These are phyloP conservation scores for Neohortaea acidophila DNA, from an alignment of 495 filamentous ascomycete species.

Conservation along the genomic window DNA sequence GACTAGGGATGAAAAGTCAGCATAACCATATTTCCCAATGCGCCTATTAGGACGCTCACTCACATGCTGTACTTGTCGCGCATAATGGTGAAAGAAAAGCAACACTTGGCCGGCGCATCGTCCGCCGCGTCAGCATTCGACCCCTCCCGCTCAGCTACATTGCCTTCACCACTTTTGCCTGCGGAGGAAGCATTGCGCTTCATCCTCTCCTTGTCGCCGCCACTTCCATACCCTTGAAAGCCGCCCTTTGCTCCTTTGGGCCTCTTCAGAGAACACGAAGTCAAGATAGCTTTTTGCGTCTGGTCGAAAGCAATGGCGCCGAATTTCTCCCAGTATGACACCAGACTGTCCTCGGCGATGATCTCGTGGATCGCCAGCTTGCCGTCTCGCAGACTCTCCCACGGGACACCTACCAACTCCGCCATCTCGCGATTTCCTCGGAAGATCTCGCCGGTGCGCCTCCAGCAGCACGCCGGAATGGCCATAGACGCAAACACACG, in stretches of 20 bases:
- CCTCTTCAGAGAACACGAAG: conserved; percentile 80
- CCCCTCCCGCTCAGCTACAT: conserved; percentile 40
- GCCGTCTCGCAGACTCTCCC: conserved; percentile 80
- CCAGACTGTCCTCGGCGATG: conserved; percentile 80
- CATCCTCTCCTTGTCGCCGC: not conserved
- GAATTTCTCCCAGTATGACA: conserved; percentile 98
- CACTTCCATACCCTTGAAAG: conserved; percentile 46
- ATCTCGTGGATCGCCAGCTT: conserved; percentile 93
- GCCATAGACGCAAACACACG: conserved; percentile 98
- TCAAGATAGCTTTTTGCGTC: conserved; percentile 91
- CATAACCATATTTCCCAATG: not conserved
- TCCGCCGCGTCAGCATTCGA: too few species aligned
- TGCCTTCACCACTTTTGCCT: conserved; percentile 1
- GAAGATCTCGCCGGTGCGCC: conserved; percentile 92
- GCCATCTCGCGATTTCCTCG: conserved; percentile 98
- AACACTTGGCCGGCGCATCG: conserved; percentile 69
- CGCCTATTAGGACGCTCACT: conserved; percentile 25
- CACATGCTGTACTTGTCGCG: conserved; percentile 94
- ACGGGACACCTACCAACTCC: conserved; percentile 82
- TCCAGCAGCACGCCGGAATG: conserved; percentile 94
- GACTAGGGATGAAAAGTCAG: conserved; percentile 37
- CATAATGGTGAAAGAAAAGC: conserved; percentile 92
- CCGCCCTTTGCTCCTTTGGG: conserved; percentile 52
- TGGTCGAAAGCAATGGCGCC: conserved; percentile 95
- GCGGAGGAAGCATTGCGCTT: not conserved